Percentiles rank a stretch among this genome's conserved stretches.
phyloP scores from a whole-genome alignment of 768 basidiomycete genomes.

The Crucibulum laeve region DNA sequence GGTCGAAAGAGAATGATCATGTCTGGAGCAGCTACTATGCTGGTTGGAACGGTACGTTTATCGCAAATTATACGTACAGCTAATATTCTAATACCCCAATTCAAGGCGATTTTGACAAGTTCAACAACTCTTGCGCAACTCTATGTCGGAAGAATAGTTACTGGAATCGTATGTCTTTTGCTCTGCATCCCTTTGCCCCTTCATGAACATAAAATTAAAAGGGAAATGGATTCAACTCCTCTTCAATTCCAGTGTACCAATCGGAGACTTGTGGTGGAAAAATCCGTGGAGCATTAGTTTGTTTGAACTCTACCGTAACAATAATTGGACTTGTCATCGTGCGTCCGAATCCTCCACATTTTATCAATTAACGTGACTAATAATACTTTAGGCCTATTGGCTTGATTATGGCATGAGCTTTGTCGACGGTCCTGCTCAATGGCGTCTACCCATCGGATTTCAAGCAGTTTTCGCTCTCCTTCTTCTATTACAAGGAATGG shows the following conservation, averaged over 20 bases:
- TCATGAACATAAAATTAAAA: conserved; percentile 3
- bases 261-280: conserved; percentile 32
- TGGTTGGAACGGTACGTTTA: conserved; percentile 29
- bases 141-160: conserved; percentile 31
- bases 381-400: conserved; percentile 27
- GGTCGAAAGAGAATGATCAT: conserved; percentile 35
- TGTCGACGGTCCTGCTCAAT: conserved; percentile 22
- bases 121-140: conserved; percentile 33
- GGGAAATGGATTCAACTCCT: conserved; percentile 39
- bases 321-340: conserved; percentile 36
- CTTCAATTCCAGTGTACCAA: conserved; percentile 35
- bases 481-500: conserved; percentile 26
- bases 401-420: conserved; percentile 36
- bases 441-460: conserved; percentile 26
- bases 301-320: conserved; percentile 32
- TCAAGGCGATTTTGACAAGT: conserved; percentile 34
- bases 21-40: conserved; percentile 29
- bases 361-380: neutral
- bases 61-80: too few relatives aligned
- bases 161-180: conserved; percentile 24
- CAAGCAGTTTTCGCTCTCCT: conserved; percentile 34
- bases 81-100: too few relatives aligned
- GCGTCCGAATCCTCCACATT: conserved; percentile 5
- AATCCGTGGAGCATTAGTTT: conserved; percentile 29
- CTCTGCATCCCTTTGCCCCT: neutral